Evolutionary conservation across 2,329 filamentous ascomycete genomes (phyloP).

Genomic region (Leptodontidium sp.): DNA sequence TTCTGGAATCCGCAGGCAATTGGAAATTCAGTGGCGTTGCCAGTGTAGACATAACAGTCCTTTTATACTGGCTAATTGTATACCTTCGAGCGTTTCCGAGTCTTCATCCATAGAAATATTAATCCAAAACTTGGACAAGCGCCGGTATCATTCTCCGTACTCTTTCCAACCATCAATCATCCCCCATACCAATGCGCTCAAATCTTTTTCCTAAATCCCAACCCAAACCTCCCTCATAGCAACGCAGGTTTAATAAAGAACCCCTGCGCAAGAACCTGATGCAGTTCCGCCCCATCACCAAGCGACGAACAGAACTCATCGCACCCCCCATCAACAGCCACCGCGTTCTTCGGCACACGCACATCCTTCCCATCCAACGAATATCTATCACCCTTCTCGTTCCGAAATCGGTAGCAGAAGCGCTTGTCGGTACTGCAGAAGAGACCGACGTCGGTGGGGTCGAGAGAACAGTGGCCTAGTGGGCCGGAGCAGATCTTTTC

Average conservation of each 20-base stretch:
- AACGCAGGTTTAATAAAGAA: background rate
- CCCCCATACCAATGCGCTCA: no score
- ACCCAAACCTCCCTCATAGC: background rate
- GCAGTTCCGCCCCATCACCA: background rate
- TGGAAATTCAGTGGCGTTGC: constrained; percentile 26
- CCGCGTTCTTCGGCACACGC: background rate
- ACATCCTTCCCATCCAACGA: constrained; percentile 5
- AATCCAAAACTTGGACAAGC: no score
- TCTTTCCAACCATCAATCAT: no score
- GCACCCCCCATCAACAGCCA: background rate
- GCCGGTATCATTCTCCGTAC: no score
- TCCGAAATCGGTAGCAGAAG: constrained; percentile 1
- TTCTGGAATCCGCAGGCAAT: constrained; percentile 41
- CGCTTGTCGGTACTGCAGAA: background rate
- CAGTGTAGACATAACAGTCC: no score
- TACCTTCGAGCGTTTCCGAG: no score
- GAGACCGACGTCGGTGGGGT: background rate
- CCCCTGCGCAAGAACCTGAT: background rate
- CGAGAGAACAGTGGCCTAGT: background rate
- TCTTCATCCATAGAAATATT: no score
- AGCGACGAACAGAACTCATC: background rate
- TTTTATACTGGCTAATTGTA: no score
- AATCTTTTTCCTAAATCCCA: background rate
- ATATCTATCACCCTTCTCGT: background rate
- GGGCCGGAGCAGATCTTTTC: background rate